Base-by-base conservation (phyloP, 192 early-diverging fungal species). In the Coemansia sp. region DNA sequence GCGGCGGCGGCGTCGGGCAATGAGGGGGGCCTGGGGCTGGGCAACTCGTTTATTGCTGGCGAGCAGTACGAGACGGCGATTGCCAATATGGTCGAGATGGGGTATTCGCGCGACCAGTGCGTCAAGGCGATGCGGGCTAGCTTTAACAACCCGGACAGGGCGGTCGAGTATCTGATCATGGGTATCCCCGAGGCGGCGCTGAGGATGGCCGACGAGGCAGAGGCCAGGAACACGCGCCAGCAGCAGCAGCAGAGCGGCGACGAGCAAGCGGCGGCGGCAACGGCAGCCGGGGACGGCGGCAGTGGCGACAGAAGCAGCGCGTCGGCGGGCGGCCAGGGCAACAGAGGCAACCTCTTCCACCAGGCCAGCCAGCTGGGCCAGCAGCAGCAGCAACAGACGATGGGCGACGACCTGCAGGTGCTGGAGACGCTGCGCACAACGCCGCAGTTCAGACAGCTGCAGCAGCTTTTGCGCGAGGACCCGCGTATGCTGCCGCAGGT, bases 81-180 rank as follows among this genome's bases (percentile, higher is more conserved):
- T 39, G 69, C 83, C 34, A 92, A 90, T 69, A 89, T 98, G 86
- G 83, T 95, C 51, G 94, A 96, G 52, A 95, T 98, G 95, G 96
- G 96, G 19, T 98, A 91, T 75, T 83, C 88, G 56, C 85, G 91
- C 45, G 89, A 91, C 18, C 86, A 97, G 67, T 91, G 93, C 51
- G 84, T 90, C 39, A 70, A 73, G 55, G 96, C 96, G 10, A 94
- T 98, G 90, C 88, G 95, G 49, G 96, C 96, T 7, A 94, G 93
- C 64, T 97, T 90, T 68, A 97, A 96, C 72, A 98, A 98, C 73
- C 93, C 96, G 1, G 94, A 97, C 74, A 85, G 96, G 60, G 96
- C 96, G 23, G 94, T 91, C 10, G 96, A 98, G 75, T 98, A 97
- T 67, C 80, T 98, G 51, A 86, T 96, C 66, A 97, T 70, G 24